Percentiles rank a stretch among this genome's conserved stretches.
Conservation (phyloP, 2,329 filamentous ascomycete species). For the Chrysosphaeria jannelii region DNA sequence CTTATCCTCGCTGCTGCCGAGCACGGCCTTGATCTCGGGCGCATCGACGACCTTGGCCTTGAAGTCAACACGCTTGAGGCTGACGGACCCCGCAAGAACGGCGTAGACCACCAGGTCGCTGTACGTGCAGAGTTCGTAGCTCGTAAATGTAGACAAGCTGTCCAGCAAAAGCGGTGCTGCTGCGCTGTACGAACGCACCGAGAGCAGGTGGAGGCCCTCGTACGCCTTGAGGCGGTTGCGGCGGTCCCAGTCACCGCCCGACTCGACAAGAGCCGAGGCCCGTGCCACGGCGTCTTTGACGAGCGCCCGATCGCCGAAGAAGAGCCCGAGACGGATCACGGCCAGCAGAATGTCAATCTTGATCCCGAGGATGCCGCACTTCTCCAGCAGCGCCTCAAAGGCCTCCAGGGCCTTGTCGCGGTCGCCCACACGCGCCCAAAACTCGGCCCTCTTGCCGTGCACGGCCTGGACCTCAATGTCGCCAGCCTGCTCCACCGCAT, state of each 20-base stretch:
- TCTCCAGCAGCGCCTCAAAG: slow-evolving; percentile 82
- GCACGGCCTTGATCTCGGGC: slow-evolving; percentile 89
- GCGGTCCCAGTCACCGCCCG: slow-evolving; percentile 92
- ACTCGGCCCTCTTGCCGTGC: slow-evolving; percentile 80
- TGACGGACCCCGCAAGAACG: slow-evolving; percentile 76
- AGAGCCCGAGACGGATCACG: slow-evolving; percentile 82
- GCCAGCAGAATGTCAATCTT: slow-evolving; percentile 95
- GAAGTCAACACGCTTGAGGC: slow-evolving; percentile 90
- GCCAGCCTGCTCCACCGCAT: slow-evolving; percentile 82
- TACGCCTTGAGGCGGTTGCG: slow-evolving; percentile 97
- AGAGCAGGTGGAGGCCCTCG: slow-evolving; percentile 78
- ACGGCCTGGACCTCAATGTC: slow-evolving; percentile 87
- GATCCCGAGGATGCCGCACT: slow-evolving; percentile 84
- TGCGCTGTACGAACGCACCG: slow-evolving; percentile 64
- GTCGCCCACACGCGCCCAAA: slow-evolving; percentile 84
- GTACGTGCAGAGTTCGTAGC: slow-evolving; percentile 94
- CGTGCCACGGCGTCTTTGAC: slow-evolving; percentile 88
- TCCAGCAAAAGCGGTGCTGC: slow-evolving; percentile 85
- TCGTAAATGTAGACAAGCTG: slow-evolving; percentile 92
- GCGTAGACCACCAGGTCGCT: slow-evolving; percentile 85
- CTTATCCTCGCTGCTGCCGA: slow-evolving; percentile 72
- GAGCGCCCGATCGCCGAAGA: slow-evolving; percentile 76
- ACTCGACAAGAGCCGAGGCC: slow-evolving; percentile 69
- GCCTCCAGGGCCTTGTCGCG: slow-evolving; percentile 90
- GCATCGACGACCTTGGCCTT: slow-evolving; percentile 97